phyloP scores from a whole-genome alignment of 352 stramenopile species.

The Phytopythium chamaehyphon region DNA sequence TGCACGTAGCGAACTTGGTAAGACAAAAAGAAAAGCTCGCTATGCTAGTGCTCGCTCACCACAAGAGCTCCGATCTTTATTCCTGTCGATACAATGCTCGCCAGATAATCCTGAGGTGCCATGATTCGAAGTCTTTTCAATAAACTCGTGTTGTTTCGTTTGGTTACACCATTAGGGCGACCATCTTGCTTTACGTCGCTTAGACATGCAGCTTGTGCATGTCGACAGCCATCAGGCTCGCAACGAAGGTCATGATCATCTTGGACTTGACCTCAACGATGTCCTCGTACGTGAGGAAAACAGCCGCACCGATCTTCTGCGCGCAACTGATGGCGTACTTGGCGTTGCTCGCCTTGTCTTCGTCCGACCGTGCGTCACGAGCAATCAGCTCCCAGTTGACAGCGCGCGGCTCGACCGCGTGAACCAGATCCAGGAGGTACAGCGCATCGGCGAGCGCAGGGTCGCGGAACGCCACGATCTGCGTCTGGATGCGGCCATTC shows the following conservation, averaged over 20 bases:
- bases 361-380: slow-evolving; percentile 43
- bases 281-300: slow-evolving; percentile 93
- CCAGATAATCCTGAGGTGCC: too few species aligned
- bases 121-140: too few species aligned
- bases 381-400: slow-evolving; percentile 91
- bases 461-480: slow-evolving; percentile 87
- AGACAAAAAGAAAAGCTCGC: too few species aligned
- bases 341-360: slow-evolving; percentile 88
- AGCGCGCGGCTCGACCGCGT: slow-evolving; percentile 77
- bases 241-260: slow-evolving; percentile 91
- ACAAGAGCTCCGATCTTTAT: too few species aligned
- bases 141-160: too few species aligned
- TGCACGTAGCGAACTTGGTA: too few species aligned
- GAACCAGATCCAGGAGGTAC: slow-evolving; percentile 87
- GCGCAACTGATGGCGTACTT: slow-evolving; percentile 93
- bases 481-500: slow-evolving; percentile 57
- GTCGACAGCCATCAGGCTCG: slow-evolving; percentile 82
- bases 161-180: too few species aligned
- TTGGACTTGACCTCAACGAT: slow-evolving; percentile 93
- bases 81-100: too few species aligned
- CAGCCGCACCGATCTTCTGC: slow-evolving; percentile 89
- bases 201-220: slow-evolving; percentile 34
- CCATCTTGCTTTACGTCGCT: neutral
- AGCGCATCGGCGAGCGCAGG: slow-evolving; percentile 62
- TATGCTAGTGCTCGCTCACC: too few species aligned